phyloP scores from a whole-genome alignment of 2,329 filamentous ascomycete species.

The Knufia petricola region DNA sequence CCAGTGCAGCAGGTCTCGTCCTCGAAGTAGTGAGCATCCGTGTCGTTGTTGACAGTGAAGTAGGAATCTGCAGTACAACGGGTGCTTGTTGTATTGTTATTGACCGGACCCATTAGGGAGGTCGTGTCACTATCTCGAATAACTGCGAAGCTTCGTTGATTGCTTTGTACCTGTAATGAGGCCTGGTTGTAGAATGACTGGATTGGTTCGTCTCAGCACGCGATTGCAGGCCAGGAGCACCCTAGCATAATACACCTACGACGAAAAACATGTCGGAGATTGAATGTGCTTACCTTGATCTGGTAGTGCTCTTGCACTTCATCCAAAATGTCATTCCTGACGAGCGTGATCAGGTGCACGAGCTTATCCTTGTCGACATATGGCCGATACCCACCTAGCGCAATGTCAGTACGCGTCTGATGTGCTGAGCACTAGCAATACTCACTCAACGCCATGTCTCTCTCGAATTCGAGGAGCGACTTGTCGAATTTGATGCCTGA shows the following conservation, averaged over 20 bases:
- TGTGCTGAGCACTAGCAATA: not conserved
- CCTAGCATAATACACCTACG: no score
- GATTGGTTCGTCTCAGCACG: not conserved
- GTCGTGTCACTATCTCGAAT: no score
- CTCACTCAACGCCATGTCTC: constrained; percentile 21
- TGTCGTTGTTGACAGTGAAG: not conserved
- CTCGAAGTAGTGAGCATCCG: not conserved
- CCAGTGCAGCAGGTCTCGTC: not conserved
- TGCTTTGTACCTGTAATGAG: no score
- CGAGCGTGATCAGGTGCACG: constrained; percentile 53
- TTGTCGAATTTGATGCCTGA: constrained; percentile 20
- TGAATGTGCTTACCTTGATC: constrained; percentile 44
- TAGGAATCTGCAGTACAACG: not conserved
- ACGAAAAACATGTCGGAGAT: no score
- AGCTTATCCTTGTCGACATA: constrained; percentile 56
- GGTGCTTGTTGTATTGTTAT: not conserved
- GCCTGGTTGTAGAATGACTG: no score
- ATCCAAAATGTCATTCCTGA: constrained; percentile 40
- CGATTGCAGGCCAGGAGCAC: not conserved
- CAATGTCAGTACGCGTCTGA: constrained; percentile 1
- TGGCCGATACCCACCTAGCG: constrained; percentile 51
- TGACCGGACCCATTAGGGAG: no score
- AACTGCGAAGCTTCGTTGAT: no score
- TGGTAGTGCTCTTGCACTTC: constrained; percentile 50
- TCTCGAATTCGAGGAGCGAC: constrained; percentile 16